These are phyloP conservation scores for Colletotrichum sp. DNA, from an alignment of 2,329 filamentous ascomycete species.

Conservation along the genomic window DNA sequence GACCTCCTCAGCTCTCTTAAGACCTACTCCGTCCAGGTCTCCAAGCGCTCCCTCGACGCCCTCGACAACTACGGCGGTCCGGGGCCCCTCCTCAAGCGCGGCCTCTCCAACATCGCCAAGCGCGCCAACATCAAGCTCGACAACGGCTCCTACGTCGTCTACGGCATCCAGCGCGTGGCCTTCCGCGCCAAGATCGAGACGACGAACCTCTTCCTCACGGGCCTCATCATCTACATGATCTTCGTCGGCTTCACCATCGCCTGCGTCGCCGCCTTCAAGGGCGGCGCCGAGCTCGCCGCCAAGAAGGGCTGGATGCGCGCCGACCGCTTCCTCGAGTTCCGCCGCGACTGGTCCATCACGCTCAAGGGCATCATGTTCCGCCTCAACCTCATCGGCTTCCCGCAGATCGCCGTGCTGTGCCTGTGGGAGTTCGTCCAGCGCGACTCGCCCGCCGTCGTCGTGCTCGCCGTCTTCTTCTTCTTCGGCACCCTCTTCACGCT, in stretches of 20 bases:
- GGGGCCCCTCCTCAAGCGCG: slow-evolving; percentile 44
- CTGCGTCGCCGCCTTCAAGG: slow-evolving; percentile 80
- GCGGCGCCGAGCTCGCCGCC: slow-evolving; percentile 75
- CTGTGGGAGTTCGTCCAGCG: slow-evolving; percentile 90
- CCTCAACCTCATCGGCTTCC: slow-evolving; percentile 87
- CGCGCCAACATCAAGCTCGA: slow-evolving; percentile 58
- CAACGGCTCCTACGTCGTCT: slow-evolving; percentile 67
- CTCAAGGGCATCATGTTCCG: slow-evolving; percentile 95
- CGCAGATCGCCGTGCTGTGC: slow-evolving; percentile 87
- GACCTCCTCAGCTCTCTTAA: slow-evolving; percentile 77
- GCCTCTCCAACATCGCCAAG: slow-evolving; percentile 50
- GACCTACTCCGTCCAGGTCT: slow-evolving; percentile 79
- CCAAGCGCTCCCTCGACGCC: slow-evolving; percentile 62
- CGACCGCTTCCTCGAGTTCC: slow-evolving; percentile 91
- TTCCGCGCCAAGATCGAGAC: slow-evolving; percentile 85
- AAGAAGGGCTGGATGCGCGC: slow-evolving; percentile 79
- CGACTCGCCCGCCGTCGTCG: slow-evolving; percentile 85
- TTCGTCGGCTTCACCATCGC: slow-evolving; percentile 79
- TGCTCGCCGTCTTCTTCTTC: slow-evolving; percentile 88
- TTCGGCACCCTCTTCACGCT: slow-evolving; percentile 79
- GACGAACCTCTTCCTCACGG: slow-evolving; percentile 93
- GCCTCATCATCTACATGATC: slow-evolving; percentile 85
- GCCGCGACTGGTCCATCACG: slow-evolving; percentile 91
- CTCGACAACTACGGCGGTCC: slow-evolving; percentile 36
- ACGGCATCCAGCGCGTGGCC: slow-evolving; percentile 87